These are phyloP conservation scores for Pleurotus platypus DNA, from an alignment of 768 basidiomycete species.

Conservation along the genomic window DNA sequence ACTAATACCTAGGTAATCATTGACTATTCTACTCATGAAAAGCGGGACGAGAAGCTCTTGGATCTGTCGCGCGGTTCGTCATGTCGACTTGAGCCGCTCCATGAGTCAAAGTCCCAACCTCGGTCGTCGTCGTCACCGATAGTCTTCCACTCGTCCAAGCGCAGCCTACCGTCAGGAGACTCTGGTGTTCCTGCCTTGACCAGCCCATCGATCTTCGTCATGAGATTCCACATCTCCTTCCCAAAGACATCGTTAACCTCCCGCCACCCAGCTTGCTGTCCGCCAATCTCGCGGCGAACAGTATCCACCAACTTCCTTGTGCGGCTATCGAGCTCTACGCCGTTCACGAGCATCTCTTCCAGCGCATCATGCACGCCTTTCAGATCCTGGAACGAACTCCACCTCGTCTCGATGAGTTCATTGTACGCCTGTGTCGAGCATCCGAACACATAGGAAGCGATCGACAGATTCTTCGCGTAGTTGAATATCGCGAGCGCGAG, in stretches of 20 bases:
- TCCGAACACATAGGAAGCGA: slow-evolving; percentile 83
- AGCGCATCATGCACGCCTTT: slow-evolving; percentile 68
- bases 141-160: slow-evolving; percentile 49
- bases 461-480: slow-evolving; percentile 69
- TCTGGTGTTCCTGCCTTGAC: slow-evolving; percentile 10
- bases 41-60: not conserved
- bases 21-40: not conserved
- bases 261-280: slow-evolving; percentile 42
- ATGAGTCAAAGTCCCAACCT: slow-evolving; percentile 48
- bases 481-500: slow-evolving; percentile 81
- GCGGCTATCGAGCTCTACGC: slow-evolving; percentile 57
- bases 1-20: not conserved
- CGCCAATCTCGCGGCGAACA: slow-evolving; percentile 61
- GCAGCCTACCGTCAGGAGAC: not conserved
- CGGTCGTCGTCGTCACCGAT: slow-evolving; percentile 26
- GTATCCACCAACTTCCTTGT: slow-evolving; percentile 62
- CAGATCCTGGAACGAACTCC: slow-evolving; percentile 81
- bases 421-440: slow-evolving; percentile 89
- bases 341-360: slow-evolving; percentile 81
- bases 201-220: slow-evolving; percentile 48
- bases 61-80: not conserved
- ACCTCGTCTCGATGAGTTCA: slow-evolving; percentile 82
- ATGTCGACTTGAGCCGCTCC: slow-evolving; percentile 24
- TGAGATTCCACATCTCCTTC: slow-evolving; percentile 46
- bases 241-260: slow-evolving; percentile 44